Conservation (phyloP, 306 rosid genomes). For the Lathyrus tuberosus region DNA sequence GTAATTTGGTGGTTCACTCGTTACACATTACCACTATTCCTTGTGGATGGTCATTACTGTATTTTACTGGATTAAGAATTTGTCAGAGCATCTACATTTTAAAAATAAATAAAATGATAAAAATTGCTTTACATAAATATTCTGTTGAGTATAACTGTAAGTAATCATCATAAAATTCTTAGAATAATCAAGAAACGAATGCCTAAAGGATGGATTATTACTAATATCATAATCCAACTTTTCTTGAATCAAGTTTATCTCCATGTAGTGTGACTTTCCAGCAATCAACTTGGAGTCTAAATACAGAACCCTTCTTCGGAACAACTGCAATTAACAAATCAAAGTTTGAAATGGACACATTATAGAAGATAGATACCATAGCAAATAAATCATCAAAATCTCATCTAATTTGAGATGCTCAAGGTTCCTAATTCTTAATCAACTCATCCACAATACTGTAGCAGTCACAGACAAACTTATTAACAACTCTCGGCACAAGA, state of each 20-base stretch:
- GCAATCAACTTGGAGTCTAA: constrained; percentile 72
- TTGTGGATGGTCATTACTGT: neutral
- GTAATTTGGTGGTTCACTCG: no score
- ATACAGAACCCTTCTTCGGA: constrained; percentile 74
- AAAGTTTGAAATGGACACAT: constrained; percentile 11
- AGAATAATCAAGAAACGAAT: neutral
- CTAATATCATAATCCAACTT: constrained; percentile 44
- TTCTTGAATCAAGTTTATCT: constrained; percentile 78
- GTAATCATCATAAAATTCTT: neutral
- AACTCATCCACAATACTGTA: neutral
- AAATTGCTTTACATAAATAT: no score
- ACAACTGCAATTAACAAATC: constrained; percentile 65
- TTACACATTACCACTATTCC: no score
- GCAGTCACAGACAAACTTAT: neutral
- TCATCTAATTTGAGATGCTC: constrained; percentile 11
- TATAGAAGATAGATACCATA: constrained; percentile 3
- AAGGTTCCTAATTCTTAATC: constrained; percentile 3
- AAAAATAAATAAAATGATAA: no score
- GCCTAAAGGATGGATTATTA: constrained; percentile 31
- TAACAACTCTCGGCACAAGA: neutral
- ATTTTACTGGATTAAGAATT: no score
- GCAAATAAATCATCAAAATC: constrained; percentile 16
- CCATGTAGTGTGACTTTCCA: constrained; percentile 84
- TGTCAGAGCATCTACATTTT: no score
- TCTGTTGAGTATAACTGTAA: no score